phyloP scores from a whole-genome alignment of 176 grass and related monocot species.

The Bolboschoenus planiculmis region DNA sequence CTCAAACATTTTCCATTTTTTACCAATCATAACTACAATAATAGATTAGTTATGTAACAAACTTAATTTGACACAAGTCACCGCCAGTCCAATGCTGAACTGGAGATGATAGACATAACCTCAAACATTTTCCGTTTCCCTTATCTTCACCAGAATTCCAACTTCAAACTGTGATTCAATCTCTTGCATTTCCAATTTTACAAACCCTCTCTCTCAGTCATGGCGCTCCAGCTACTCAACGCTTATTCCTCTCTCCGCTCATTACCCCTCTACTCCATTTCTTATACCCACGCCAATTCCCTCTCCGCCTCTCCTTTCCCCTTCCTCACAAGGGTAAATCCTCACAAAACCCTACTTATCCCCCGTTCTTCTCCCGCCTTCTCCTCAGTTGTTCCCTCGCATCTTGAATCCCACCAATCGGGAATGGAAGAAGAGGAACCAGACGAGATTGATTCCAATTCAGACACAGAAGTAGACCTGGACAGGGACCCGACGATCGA shows the following conservation, averaged over 20 bases:
- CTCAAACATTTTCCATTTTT: too few relatives aligned
- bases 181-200: not conserved
- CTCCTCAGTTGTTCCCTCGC: constrained; percentile 22
- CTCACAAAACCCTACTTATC: constrained; percentile 13
- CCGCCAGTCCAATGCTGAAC: too few relatives aligned
- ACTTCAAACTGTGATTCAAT: not conserved
- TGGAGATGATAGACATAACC: not conserved
- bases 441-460: not conserved
- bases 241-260: not conserved
- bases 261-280: not conserved
- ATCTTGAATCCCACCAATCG: constrained; percentile 3
- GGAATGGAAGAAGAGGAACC: not conserved
- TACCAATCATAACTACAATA: too few relatives aligned
- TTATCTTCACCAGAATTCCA: not conserved
- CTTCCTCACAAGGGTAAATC: not conserved
- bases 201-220: not conserved
- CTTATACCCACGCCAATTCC: not conserved
- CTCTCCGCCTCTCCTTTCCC: not conserved
- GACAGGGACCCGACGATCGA: constrained; percentile 13
- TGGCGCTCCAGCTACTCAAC: not conserved
- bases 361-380: constrained; percentile 6
- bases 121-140: too few relatives aligned
- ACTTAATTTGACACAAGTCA: too few relatives aligned
- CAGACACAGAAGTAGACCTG: constrained; percentile 3
- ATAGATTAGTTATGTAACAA: too few relatives aligned